These are phyloP conservation scores for Chalciporus chontae DNA, from an alignment of 768 basidiomycete species.

Conservation along the genomic window DNA sequence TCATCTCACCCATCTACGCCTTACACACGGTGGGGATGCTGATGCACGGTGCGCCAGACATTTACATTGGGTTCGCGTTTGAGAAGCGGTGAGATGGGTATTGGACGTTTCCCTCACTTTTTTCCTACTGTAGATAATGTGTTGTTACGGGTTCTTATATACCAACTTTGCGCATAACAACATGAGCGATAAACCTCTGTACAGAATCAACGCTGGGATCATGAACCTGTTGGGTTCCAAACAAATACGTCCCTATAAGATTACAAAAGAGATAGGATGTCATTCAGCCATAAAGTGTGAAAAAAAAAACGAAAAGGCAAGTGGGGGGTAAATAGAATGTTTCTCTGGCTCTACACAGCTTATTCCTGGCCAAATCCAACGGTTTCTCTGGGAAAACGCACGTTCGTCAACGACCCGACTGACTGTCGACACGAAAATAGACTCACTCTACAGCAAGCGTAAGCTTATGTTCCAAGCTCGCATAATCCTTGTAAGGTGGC, in stretches of 20 bases:
- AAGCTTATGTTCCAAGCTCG: slow-evolving; percentile 90
- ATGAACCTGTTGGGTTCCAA: slow-evolving; percentile 1
- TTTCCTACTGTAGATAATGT: background rate
- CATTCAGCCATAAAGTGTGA: slow-evolving; percentile 3
- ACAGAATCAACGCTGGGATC: background rate
- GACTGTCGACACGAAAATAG: background rate
- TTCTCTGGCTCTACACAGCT: slow-evolving; percentile 13
- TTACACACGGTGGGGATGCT: background rate
- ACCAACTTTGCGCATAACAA: slow-evolving; percentile 1
- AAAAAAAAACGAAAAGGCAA: slow-evolving; percentile 1
- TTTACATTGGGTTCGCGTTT: slow-evolving; percentile 92
- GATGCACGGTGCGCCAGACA: slow-evolving; percentile 49
- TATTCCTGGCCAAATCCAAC: slow-evolving; percentile 94
- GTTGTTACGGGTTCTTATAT: slow-evolving; percentile 3
- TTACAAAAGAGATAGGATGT: slow-evolving; percentile 30
- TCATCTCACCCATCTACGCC: slow-evolving; percentile 12
- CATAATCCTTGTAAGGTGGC: slow-evolving; percentile 97
- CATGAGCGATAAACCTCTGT: background rate
- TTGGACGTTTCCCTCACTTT: background rate
- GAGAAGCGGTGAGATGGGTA: slow-evolving; percentile 50
- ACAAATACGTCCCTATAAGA: slow-evolving; percentile 23
- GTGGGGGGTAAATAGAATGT: slow-evolving; percentile 14
- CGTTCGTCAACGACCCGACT: slow-evolving; percentile 14
- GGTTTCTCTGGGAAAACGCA: slow-evolving; percentile 60
- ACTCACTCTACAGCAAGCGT: slow-evolving; percentile 92